phyloP scores from a whole-genome alignment of 306 rosid species.

The Arachis hypogaea region DNA sequence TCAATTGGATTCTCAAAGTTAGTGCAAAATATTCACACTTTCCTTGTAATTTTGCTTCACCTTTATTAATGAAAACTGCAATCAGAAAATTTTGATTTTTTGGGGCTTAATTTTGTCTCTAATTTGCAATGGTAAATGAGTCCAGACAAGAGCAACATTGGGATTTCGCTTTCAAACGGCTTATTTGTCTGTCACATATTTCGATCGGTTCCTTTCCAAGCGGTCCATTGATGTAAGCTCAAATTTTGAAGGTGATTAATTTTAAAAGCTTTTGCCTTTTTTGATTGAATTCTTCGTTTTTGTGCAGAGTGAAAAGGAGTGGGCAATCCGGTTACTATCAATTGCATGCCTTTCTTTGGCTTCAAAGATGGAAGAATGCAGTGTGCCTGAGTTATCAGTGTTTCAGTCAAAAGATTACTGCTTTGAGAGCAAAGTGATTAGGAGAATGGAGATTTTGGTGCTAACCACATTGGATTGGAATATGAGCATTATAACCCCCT shows the following conservation, averaged over 20 bases:
- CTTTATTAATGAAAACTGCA: conserved; percentile 33
- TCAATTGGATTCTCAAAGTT: conserved; percentile 80
- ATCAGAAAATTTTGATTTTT: conserved; percentile 1
- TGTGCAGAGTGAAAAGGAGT: conserved; percentile 63
- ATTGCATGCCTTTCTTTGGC: conserved; percentile 79
- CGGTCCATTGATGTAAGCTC: conserved; percentile 65
- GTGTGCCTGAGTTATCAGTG: conserved; percentile 56
- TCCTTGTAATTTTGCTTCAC: conserved; percentile 32
- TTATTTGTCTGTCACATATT: conserved; percentile 75
- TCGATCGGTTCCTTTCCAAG: conserved; percentile 74
- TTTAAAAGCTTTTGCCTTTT: conserved; percentile 7
- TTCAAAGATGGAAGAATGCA: conserved; percentile 79
- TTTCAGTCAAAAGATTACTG: conserved; percentile 55
- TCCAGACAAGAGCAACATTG: conserved; percentile 64
- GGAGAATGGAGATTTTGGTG: conserved; percentile 80
- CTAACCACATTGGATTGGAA: conserved; percentile 74
- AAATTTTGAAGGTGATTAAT: conserved; percentile 8
- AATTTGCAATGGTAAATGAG: conserved; percentile 6
- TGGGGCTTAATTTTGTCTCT: conserved; percentile 13
- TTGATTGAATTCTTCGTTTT: conserved; percentile 27
- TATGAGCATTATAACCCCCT: conserved; percentile 68
- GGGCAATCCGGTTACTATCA: conserved; percentile 71
- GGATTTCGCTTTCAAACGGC: conserved; percentile 80
- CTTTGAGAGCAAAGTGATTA: conserved; percentile 56
- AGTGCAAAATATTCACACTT: conserved; percentile 36